phyloP scores from a whole-genome alignment of 495 filamentous ascomycete species.

The Parachaetomium inaequale region DNA sequence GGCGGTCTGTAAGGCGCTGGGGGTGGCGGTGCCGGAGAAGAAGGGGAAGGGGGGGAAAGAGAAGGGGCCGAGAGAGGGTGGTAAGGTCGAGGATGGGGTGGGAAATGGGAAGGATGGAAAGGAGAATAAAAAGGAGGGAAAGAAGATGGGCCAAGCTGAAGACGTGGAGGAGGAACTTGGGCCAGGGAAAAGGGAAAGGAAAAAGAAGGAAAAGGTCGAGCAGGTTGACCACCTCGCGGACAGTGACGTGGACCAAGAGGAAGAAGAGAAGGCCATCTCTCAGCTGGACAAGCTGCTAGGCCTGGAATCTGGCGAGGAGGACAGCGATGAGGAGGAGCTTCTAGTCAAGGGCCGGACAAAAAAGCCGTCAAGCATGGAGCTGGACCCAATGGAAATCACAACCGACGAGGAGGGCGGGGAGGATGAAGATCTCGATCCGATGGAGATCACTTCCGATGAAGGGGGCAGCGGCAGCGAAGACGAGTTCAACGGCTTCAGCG shows the following conservation, averaged over 20 bases:
- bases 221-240: background rate
- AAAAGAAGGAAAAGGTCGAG: background rate
- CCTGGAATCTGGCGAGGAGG: conserved; percentile 19
- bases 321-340: conserved; percentile 12
- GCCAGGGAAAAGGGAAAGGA: background rate
- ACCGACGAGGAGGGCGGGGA: conserved; percentile 22
- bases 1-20: conserved; percentile 59
- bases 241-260: conserved; percentile 14
- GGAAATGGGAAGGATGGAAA: conserved; percentile 21
- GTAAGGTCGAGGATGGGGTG: conserved; percentile 15
- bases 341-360: conserved; percentile 13
- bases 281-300: conserved; percentile 23
- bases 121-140: conserved; percentile 12
- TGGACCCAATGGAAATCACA: conserved; percentile 28
- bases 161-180: background rate
- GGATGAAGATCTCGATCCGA: conserved; percentile 16
- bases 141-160: background rate
- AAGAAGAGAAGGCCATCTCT: conserved; percentile 20
- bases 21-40: conserved; percentile 51
- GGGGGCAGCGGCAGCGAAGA: conserved; percentile 15
- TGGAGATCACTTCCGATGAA: conserved; percentile 21
- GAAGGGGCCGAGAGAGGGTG: conserved; percentile 23
- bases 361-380: conserved; percentile 17
- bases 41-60: conserved; percentile 27
- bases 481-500: conserved; percentile 22